Evolutionary conservation across 129 eudicot species (phyloP), one percentile per base, ranked within the genome.

Genomic region (Smallanthus sonchifolius): DNA sequence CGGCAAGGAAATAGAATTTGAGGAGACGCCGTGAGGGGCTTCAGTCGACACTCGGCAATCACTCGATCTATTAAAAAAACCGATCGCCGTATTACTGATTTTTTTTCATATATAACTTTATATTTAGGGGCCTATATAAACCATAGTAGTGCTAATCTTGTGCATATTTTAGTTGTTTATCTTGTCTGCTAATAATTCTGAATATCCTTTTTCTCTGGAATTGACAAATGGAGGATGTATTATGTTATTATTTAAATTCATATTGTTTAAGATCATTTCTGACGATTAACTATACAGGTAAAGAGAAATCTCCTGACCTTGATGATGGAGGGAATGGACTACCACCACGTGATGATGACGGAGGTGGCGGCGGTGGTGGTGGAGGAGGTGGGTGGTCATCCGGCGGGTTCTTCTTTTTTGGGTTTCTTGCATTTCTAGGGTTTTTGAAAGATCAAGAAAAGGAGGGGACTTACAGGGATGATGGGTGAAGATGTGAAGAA

Each of bases 311-410:
- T 14, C 93, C 96, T 5, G 96, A 86, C 11, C 96, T 88, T 45
- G 97, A 92, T 74, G 97, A 89, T 45, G 97, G 97, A 4, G 97
- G 93, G 59, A 66, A 80, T 16, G 96, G 97, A 69, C 76, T 92
- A 64, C 97, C 97, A 0, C 96, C 97, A 0, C 89, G 97, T 67
- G 97, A 87, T 54, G 97, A 89, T 79, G 97, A 91, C 0, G 96
- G 96, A 0, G 97, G 96, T 7, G 96, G 96, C 0, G 97, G 90
- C 0, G 86, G 96, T 0, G 97, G 97, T 0, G 97, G 97, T 3
- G 96, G 96, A 1, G 96, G 97, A 32, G 92, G 96, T 24, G 82
- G 86, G 54, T 88, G 91, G 89, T 69, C 86, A 34, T 74, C 70
- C 0, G 97, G 97, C 0, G 96, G 97, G 2, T 92, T 92, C 86